Conservation (phyloP, 306 rosid species). For the Psophocarpus tetragonolobus region DNA sequence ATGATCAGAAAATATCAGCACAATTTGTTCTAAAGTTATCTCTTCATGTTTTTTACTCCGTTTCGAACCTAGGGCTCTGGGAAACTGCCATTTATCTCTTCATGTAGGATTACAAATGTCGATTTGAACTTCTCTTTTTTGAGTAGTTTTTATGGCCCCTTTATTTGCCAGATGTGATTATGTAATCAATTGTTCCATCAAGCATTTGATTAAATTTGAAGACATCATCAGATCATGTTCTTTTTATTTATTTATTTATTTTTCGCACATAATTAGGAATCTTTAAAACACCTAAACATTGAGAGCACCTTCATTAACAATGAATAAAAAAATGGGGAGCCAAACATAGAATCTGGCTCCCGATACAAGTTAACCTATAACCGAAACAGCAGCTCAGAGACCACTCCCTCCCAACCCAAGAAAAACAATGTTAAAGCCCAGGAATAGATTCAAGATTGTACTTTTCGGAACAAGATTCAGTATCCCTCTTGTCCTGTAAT, state of each 20-base stretch:
- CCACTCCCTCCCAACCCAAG: not conserved
- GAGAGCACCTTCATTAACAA: constrained; percentile 14
- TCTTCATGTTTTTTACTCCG: no score
- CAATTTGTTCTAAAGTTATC: no score
- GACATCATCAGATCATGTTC: not conserved
- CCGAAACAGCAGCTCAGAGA: constrained; percentile 17
- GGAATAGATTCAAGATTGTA: constrained; percentile 94
- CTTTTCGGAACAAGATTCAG: constrained; percentile 60
- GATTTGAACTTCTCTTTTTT: not conserved
- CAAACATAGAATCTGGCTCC: constrained; percentile 3
- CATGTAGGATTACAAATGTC: no score
- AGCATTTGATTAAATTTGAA: not conserved
- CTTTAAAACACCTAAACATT: constrained; percentile 2
- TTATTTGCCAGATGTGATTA: not conserved
- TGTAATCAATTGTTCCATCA: not conserved
- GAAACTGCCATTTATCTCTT: no score
- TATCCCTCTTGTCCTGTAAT: constrained; percentile 42
- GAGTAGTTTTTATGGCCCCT: not conserved
- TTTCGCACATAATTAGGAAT: not conserved
- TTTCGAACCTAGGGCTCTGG: no score
- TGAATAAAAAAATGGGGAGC: constrained; percentile 32
- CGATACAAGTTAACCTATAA: constrained; percentile 4
- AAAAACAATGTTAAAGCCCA: constrained; percentile 56
- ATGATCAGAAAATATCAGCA: no score
- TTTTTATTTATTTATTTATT: not conserved